Base-by-base conservation (phyloP, 495 filamentous ascomycete species). In the Neohortaea acidophila region DNA sequence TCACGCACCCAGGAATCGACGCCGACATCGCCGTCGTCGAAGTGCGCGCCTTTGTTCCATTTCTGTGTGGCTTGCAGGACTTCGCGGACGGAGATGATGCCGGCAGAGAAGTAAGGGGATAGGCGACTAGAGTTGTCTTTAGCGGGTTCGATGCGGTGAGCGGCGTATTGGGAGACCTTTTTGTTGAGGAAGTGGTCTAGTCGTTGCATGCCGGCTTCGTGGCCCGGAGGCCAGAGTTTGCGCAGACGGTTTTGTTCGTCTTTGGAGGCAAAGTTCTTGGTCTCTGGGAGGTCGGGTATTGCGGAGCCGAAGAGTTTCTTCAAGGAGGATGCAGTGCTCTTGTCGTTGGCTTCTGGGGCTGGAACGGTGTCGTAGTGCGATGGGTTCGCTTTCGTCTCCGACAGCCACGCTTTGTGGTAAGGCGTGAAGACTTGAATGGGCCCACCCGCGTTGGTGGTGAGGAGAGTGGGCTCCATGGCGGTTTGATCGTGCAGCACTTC, bases 381-480 rank as follows among this genome's bases (percentile, higher is more conserved):
- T 1, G 59, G 54, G 12, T 55, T 36, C 0, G 48, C 33, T 32
- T 56, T 58, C 28, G 62, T 49, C 6, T 50, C 21, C 18, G 11
- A 47, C 7, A 64, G 51, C 62, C 62, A 65, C 7, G 45, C 41
- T 13, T 48, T 53, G 41, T 62, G 58, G 35, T 63, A 62, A 7
- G 59, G 62, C 0, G 56, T 57, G 51, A 64, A 66, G 26, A 66
- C 62, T 33, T 64, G 63, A 47, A 56, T 57, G 0, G 62, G 62
- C 9, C 48, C 56, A 4, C 57, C 62, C 7, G 30, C 39, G 3
- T 48, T 46, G 0, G 51, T 61, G 1, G 20, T 49, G 23, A 66
- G 43, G 2, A 44, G 52, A 1, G 57, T 59, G 9, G 62, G 62
- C 18, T 54, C 51, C 21, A 64, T 51, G 19, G 62, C 55, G 1